Evolutionary conservation across 345 rosid genomes (phyloP).

Genomic region (Mallotus nudiflorus): DNA sequence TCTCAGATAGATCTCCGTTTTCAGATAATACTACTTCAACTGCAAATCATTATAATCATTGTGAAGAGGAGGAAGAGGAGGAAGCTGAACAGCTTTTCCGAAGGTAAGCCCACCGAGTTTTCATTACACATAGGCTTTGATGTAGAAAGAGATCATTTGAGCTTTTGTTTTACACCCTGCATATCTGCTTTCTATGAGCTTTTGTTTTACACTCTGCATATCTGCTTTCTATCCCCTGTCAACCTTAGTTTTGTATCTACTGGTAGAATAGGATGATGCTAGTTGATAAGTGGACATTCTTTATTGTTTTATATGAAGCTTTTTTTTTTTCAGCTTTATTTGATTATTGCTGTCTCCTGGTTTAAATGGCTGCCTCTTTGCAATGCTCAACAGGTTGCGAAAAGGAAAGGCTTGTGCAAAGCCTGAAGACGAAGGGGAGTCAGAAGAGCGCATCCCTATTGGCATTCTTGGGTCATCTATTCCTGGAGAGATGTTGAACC

Average conservation of each 20-base stretch:
- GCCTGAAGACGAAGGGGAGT: constrained; percentile 71
- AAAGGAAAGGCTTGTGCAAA: constrained; percentile 89
- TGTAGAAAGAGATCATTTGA: neutral
- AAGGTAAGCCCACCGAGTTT: constrained; percentile 46
- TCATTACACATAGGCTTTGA: neutral
- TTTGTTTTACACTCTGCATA: too few species aligned
- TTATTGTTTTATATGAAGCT: neutral
- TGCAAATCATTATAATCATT: constrained; percentile 41
- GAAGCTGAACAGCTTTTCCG: constrained; percentile 86
- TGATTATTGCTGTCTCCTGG: constrained; percentile 1
- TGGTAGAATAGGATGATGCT: neutral
- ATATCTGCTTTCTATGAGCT: too few species aligned
- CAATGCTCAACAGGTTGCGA: constrained; percentile 49
- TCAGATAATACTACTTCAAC: constrained; percentile 28
- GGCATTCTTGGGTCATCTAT: constrained; percentile 55
- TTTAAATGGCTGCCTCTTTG: constrained; percentile 12
- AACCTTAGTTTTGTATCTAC: neutral
- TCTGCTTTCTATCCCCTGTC: too few species aligned
- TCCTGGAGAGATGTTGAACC: constrained; percentile 60
- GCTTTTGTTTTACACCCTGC: neutral
- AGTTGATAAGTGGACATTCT: neutral
- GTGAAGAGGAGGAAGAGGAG: constrained; percentile 68
- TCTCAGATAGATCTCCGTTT: constrained; percentile 18
- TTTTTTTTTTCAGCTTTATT: neutral
- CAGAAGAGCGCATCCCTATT: constrained; percentile 34